Percentiles rank a stretch among this genome's conserved stretches.
Evolutionary conservation across 176 grass and related monocot species (phyloP).

Genomic region (Tillandsia fasciculata): DNA sequence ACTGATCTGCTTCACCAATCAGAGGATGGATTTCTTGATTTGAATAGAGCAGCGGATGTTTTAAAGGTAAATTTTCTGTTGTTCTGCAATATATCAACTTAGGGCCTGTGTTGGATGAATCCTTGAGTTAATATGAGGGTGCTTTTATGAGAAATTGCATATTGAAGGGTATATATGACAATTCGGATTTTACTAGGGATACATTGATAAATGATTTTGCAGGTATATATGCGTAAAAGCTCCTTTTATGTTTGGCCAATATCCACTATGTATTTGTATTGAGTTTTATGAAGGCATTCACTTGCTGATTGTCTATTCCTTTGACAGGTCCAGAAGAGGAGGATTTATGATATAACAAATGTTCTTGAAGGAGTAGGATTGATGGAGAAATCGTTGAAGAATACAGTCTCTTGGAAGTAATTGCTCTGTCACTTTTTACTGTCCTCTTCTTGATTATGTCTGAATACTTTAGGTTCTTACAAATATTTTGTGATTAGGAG

Average conservation of each 20-base stretch:
- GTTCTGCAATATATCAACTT: too few relatives aligned
- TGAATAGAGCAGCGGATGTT: slow-evolving; percentile 74
- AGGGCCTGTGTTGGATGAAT: too few relatives aligned
- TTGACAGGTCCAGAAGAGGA: slow-evolving; percentile 78
- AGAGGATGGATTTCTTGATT: slow-evolving; percentile 72
- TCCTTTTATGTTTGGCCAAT: too few relatives aligned
- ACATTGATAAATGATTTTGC: too few relatives aligned
- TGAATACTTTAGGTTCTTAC: too few relatives aligned
- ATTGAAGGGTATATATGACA: too few relatives aligned
- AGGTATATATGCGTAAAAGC: too few relatives aligned
- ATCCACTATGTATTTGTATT: not conserved
- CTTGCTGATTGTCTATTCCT: slow-evolving; percentile 1
- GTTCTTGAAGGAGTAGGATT: slow-evolving; percentile 92
- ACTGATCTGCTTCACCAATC: slow-evolving; percentile 69
- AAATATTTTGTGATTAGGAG: too few relatives aligned
- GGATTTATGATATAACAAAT: slow-evolving; percentile 97
- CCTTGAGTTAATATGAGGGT: too few relatives aligned
- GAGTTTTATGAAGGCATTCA: not conserved
- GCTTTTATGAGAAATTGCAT: too few relatives aligned
- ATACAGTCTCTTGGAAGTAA: slow-evolving; percentile 91
- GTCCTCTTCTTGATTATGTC: too few relatives aligned
- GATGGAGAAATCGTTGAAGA: slow-evolving; percentile 94
- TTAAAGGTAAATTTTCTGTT: slow-evolving; percentile 35
- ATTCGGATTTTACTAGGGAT: too few relatives aligned
- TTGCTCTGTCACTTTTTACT: slow-evolving; percentile 8